A percentile compares a stretch with the other conserved stretches of the same genome.
phyloP scores from a whole-genome alignment of 2,329 filamentous ascomycete species.

The Juglanconis sp. region DNA sequence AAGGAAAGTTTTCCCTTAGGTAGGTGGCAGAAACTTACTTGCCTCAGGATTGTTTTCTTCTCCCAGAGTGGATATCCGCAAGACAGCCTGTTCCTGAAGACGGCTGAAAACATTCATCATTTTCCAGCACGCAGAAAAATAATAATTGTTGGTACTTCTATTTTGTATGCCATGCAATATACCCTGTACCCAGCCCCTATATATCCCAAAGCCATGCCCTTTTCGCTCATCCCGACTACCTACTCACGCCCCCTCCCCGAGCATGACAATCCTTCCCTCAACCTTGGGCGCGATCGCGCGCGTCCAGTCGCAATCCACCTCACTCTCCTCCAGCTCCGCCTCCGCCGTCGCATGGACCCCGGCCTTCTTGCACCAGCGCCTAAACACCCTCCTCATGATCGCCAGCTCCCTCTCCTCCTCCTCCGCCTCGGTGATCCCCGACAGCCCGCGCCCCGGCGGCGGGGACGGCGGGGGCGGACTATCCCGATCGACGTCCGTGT shows the following conservation, averaged over 20 bases:
- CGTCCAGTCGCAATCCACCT: constrained; percentile 71
- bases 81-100: too few relatives aligned
- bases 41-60: too few relatives aligned
- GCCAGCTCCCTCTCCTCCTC: constrained; percentile 52
- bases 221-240: too few relatives aligned
- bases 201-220: too few relatives aligned
- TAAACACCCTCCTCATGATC: constrained; percentile 65
- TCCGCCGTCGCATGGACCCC: constrained; percentile 54
- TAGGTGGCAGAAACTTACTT: too few relatives aligned
- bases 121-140: too few relatives aligned
- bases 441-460: constrained; percentile 21
- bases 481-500: constrained; percentile 27
- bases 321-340: constrained; percentile 56
- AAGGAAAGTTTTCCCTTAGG: too few relatives aligned
- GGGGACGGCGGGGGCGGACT: constrained; percentile 18
- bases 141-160: too few relatives aligned
- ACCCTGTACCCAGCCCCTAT: too few relatives aligned
- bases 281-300: constrained; percentile 72
- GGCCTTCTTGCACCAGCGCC: constrained; percentile 70
- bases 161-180: too few relatives aligned
- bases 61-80: too few relatives aligned
- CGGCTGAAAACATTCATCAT: too few relatives aligned
- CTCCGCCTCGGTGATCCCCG: constrained; percentile 30
- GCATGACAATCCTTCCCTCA: constrained; percentile 69
- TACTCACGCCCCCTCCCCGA: constrained; percentile 20